Percentiles rank a stretch among this genome's conserved stretches.
Evolutionary conservation across 805 yeast species (phyloP).

Genomic region (Ogataea trehalophila): DNA sequence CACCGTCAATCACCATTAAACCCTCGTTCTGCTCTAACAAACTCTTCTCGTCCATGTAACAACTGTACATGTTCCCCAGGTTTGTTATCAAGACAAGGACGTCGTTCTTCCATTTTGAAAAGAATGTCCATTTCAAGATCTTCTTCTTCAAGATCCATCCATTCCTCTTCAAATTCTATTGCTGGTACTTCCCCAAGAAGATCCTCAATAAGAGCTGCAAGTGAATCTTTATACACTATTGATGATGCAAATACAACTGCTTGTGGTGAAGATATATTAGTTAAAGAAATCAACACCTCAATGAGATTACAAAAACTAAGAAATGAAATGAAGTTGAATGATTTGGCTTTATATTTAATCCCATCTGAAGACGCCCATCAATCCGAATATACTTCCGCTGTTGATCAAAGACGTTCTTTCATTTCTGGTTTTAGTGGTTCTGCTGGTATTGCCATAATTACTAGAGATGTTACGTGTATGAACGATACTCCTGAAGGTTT

Average conservation of each 20-base stretch:
- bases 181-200: slow-evolving; percentile 28
- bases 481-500: slow-evolving; percentile 49
- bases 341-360: slow-evolving; percentile 60
- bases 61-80: slow-evolving; percentile 88
- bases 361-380: slow-evolving; percentile 65
- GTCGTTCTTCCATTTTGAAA: slow-evolving; percentile 46
- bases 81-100: slow-evolving; percentile 58
- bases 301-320: slow-evolving; percentile 59
- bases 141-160: slow-evolving; percentile 7
- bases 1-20: too few relatives aligned
- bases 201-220: slow-evolving; percentile 13
- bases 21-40: too few relatives aligned
- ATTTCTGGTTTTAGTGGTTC: slow-evolving; percentile 58
- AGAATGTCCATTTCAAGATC: slow-evolving; percentile 26
- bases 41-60: slow-evolving; percentile 46
- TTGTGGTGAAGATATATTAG: slow-evolving; percentile 7
- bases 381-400: slow-evolving; percentile 51
- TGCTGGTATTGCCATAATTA: slow-evolving; percentile 56
- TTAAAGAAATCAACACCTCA: slow-evolving; percentile 50
- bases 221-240: slow-evolving; percentile 12
- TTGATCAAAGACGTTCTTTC: slow-evolving; percentile 52
- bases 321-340: slow-evolving; percentile 51
- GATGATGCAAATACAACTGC: slow-evolving; percentile 25
- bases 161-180: slow-evolving; percentile 32
- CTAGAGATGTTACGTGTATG: slow-evolving; percentile 48